A percentile compares a stretch with the other conserved stretches of the same genome.
Evolutionary conservation across 2,329 filamentous ascomycete genomes (phyloP).

Genomic region (Colletotrichum camelliae): DNA sequence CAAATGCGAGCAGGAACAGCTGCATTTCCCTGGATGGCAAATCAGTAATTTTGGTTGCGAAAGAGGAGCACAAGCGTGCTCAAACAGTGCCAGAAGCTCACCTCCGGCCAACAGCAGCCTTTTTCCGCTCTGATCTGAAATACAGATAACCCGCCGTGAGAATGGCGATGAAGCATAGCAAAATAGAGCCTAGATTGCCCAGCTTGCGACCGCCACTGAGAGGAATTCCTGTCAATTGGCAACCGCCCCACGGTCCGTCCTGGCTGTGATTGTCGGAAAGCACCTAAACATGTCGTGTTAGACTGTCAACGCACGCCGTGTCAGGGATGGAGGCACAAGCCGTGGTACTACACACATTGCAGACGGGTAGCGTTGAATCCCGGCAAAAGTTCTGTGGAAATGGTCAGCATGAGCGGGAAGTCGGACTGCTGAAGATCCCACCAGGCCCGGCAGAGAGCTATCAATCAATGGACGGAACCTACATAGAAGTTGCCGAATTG

Average conservation of each 20-base stretch:
- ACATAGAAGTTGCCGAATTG: slow-evolving; percentile 68
- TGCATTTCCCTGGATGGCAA: slow-evolving; percentile 82
- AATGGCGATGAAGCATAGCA: slow-evolving; percentile 82
- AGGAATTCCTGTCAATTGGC: slow-evolving; percentile 76
- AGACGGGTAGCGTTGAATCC: slow-evolving; percentile 82
- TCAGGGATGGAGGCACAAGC: slow-evolving; percentile 4
- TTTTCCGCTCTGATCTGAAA: slow-evolving; percentile 84
- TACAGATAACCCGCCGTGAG: slow-evolving; percentile 69
- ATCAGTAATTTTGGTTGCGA: slow-evolving; percentile 27
- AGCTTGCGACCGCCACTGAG: slow-evolving; percentile 71
- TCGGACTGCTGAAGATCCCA: slow-evolving; percentile 21
- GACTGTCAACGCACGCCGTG: slow-evolving; percentile 1
- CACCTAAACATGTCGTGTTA: slow-evolving; percentile 59
- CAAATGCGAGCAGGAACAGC: slow-evolving; percentile 85
- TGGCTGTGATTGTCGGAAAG: slow-evolving; percentile 67
- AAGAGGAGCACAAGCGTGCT: neutral
- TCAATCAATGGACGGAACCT: slow-evolving; percentile 27
- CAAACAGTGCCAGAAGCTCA: slow-evolving; percentile 42
- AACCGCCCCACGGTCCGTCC: slow-evolving; percentile 68
- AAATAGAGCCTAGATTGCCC: slow-evolving; percentile 90
- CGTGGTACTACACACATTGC: slow-evolving; percentile 69
- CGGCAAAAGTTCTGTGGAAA: slow-evolving; percentile 75
- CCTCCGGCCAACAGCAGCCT: slow-evolving; percentile 92
- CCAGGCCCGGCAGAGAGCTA: slow-evolving; percentile 20
- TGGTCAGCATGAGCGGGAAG: slow-evolving; percentile 21